Percentiles rank a stretch among this genome's conserved stretches.
Conservation (phyloP, 2,329 filamentous ascomycete genomes). For the Claviceps digitariae region DNA sequence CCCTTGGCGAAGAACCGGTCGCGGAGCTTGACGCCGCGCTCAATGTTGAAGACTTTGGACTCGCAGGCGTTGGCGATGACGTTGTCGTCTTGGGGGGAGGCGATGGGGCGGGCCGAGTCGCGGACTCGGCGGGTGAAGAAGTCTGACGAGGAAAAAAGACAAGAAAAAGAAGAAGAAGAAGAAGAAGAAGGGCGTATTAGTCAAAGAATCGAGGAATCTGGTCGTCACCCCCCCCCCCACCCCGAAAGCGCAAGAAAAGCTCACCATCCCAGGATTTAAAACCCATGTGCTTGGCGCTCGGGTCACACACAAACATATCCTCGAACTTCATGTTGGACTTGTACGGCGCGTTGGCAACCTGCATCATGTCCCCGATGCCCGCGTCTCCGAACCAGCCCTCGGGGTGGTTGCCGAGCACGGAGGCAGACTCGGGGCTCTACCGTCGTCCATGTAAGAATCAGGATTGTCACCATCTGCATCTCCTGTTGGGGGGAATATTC, state of each 20-base stretch:
- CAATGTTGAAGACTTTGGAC: slow-evolving; percentile 42
- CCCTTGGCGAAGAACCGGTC: slow-evolving; percentile 57
- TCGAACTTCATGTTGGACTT: slow-evolving; percentile 35
- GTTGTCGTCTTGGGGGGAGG: slow-evolving; percentile 35
- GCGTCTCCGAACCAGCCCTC: slow-evolving; percentile 43
- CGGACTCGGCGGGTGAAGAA: slow-evolving; percentile 52
- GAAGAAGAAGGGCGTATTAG: too few relatives aligned
- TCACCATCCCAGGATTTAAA: slow-evolving; percentile 53
- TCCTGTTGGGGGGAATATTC: too few relatives aligned
- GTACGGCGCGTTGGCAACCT: slow-evolving; percentile 34
- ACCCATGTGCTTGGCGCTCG: slow-evolving; percentile 38
- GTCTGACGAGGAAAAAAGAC: too few relatives aligned
- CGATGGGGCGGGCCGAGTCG: slow-evolving; percentile 42
- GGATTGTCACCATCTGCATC: too few relatives aligned
- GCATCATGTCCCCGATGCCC: slow-evolving; percentile 32
- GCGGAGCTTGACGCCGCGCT: slow-evolving; percentile 34
- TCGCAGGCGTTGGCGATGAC: slow-evolving; percentile 53
- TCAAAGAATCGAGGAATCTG: too few relatives aligned
- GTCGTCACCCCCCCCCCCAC: too few relatives aligned
- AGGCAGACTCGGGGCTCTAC: slow-evolving; percentile 37
- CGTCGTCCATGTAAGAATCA: too few relatives aligned
- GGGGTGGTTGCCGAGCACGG: slow-evolving; percentile 29
- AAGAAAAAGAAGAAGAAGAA: too few relatives aligned
- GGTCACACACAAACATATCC: slow-evolving; percentile 48
- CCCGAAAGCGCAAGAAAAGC: slow-evolving; percentile 5